These are phyloP conservation scores for Diutina sp. DNA, from an alignment of 1,139 yeast species.

Conservation along the genomic window DNA sequence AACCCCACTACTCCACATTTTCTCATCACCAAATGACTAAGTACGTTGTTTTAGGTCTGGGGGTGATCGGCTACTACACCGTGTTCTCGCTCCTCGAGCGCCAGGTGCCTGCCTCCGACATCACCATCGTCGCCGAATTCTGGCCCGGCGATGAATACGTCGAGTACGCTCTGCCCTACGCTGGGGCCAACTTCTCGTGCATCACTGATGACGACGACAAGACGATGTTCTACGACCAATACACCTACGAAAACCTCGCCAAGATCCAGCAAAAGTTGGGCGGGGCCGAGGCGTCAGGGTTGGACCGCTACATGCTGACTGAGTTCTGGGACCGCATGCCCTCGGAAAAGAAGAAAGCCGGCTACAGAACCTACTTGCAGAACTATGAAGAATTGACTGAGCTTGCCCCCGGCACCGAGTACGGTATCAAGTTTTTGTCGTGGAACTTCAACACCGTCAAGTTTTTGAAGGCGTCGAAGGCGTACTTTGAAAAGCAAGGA, in stretches of 20 bases:
- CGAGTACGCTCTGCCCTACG: constrained; percentile 67
- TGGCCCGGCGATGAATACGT: constrained; percentile 66
- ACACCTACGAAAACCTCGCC: constrained; percentile 37
- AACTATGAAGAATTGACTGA: constrained; percentile 14
- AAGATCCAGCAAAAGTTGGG: constrained; percentile 36
- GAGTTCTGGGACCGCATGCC: constrained; percentile 45
- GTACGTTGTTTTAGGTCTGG: constrained; percentile 33
- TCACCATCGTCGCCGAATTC: constrained; percentile 47
- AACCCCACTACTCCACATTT: not conserved
- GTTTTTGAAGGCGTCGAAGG: constrained; percentile 32
- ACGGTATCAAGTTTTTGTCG: constrained; percentile 30
- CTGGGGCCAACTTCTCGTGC: constrained; percentile 64
- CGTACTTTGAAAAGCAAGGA: constrained; percentile 29
- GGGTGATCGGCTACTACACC: constrained; percentile 61
- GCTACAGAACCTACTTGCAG: constrained; percentile 31
- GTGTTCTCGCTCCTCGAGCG: constrained; percentile 37
- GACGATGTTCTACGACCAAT: constrained; percentile 39
- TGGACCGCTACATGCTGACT: constrained; percentile 37
- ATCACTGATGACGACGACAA: constrained; percentile 46
- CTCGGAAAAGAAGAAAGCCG: constrained; percentile 25
- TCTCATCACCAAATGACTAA: constrained; percentile 11
- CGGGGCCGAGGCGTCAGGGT: constrained; percentile 34
- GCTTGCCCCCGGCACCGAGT: constrained; percentile 6
- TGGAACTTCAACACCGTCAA: constrained; percentile 62
- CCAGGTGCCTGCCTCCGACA: constrained; percentile 30